phyloP scores from a whole-genome alignment of 371 early-diverging fungal genomes.

The Actinomortierella wolfii region DNA sequence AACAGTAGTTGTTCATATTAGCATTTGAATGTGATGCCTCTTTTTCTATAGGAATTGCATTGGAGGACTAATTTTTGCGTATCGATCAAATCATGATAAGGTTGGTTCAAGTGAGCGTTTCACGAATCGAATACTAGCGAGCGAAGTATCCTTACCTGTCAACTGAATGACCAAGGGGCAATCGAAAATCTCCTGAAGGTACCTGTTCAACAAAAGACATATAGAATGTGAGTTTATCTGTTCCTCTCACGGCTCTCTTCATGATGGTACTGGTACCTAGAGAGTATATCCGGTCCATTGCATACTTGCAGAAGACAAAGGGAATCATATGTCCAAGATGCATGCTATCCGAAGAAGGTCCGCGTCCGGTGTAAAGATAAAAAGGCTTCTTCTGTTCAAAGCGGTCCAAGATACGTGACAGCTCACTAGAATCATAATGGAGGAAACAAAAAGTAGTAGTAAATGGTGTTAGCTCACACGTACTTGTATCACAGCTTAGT shows the following conservation, averaged over 20 bases:
- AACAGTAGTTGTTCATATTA: background rate
- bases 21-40: background rate
- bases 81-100: background rate
- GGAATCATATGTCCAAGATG: slow-evolving; percentile 99
- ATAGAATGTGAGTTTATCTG: background rate
- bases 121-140: background rate
- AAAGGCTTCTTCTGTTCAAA: slow-evolving; percentile 96
- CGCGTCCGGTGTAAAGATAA: slow-evolving; percentile 99
- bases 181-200: slow-evolving; percentile 97
- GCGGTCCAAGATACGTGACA: slow-evolving; percentile 87
- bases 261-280: too few species aligned
- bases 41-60: background rate
- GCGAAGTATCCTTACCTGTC: slow-evolving; percentile 58
- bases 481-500: too few species aligned
- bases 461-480: background rate
- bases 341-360: slow-evolving; percentile 97
- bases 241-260: too few species aligned
- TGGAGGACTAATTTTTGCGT: background rate
- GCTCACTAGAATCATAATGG: slow-evolving; percentile 71
- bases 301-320: slow-evolving; percentile 97
- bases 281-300: too few species aligned
- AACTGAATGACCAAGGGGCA: slow-evolving; percentile 98
- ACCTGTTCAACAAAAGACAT: slow-evolving; percentile 54
- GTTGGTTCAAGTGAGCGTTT: too few species aligned
- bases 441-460: background rate